These are phyloP conservation scores for Phycomyces nitens DNA, from an alignment of 192 early-diverging fungal genomes.

Conservation along the genomic window DNA sequence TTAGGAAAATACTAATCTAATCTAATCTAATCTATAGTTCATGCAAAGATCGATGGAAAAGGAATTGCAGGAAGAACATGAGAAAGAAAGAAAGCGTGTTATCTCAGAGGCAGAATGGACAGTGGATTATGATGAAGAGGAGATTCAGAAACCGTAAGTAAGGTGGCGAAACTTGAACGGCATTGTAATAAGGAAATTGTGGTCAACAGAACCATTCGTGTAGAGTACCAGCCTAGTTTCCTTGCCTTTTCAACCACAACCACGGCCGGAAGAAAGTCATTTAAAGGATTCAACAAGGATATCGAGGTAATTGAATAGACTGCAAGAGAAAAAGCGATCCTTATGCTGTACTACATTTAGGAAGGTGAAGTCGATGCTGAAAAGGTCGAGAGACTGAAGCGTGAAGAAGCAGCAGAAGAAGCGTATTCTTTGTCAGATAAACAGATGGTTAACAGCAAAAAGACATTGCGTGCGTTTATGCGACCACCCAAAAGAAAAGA, in stretches of 20 bases:
- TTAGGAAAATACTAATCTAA: not conserved
- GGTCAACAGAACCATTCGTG: constrained; percentile 4
- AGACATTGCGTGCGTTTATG: not conserved
- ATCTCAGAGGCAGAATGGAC: constrained; percentile 23
- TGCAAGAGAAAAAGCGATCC: not conserved
- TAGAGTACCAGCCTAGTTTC: constrained; percentile 17
- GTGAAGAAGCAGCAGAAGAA: constrained; percentile 15
- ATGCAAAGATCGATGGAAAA: constrained; percentile 22
- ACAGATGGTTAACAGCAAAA: constrained; percentile 2
- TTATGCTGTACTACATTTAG: not conserved
- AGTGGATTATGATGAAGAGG: constrained; percentile 1
- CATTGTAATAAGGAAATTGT: not conserved
- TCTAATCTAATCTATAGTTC: constrained; percentile 5
- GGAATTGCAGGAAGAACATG: constrained; percentile 19
- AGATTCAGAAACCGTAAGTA: constrained; percentile 15
- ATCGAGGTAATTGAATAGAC: constrained; percentile 3
- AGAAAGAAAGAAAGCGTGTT: constrained; percentile 18
- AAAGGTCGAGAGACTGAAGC: not conserved
- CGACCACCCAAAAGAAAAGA: constrained; percentile 2
- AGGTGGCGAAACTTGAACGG: not conserved
- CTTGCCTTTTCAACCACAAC: constrained; percentile 9
- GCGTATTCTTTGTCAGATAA: constrained; percentile 2
- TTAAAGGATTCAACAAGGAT: constrained; percentile 12
- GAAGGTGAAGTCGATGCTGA: not conserved
- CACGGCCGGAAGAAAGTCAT: constrained; percentile 12